Conservation (phyloP, 352 stramenopile genomes). For the Phytopythium kandeliae region DNA sequence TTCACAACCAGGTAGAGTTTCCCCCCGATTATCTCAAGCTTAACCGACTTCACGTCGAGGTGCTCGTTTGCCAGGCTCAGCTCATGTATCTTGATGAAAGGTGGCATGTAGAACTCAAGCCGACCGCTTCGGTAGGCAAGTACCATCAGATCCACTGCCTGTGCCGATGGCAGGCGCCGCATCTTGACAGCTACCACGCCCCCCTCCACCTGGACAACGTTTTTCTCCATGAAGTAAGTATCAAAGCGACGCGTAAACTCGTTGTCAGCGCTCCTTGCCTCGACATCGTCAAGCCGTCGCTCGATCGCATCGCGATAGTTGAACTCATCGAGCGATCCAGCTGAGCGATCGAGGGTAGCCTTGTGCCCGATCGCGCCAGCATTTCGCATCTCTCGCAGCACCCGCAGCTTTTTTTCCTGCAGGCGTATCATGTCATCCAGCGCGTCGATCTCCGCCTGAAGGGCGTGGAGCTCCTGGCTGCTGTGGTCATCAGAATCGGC, state of each 20-base stretch:
- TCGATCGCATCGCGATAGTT: slow-evolving; percentile 12
- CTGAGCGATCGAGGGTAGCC: background rate
- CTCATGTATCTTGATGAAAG: slow-evolving; percentile 13
- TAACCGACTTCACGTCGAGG: slow-evolving; percentile 8
- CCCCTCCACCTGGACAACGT: slow-evolving; percentile 2
- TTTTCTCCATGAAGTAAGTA: slow-evolving; percentile 35
- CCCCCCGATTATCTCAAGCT: slow-evolving; percentile 12
- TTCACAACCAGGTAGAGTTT: background rate
- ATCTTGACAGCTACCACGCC: slow-evolving; percentile 39
- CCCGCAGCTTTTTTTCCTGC: slow-evolving; percentile 31
- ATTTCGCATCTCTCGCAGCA: slow-evolving; percentile 22
- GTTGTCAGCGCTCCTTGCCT: slow-evolving; percentile 1
- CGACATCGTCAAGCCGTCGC: slow-evolving; percentile 13
- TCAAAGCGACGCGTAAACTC: slow-evolving; percentile 18
- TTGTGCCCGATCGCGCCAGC: slow-evolving; percentile 10
- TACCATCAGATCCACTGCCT: slow-evolving; percentile 27
- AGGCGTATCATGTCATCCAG: slow-evolving; percentile 38
- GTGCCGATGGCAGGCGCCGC: slow-evolving; percentile 18
- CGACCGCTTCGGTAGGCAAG: slow-evolving; percentile 18
- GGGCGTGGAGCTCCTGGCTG: slow-evolving; percentile 5
- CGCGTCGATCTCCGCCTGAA: slow-evolving; percentile 21
- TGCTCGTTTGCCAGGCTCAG: slow-evolving; percentile 3
- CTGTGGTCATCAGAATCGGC: background rate
- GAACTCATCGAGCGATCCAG: background rate
- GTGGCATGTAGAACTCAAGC: slow-evolving; percentile 30